phyloP scores from a whole-genome alignment of 176 grass and related monocot genomes.

The Leersia perrieri region DNA sequence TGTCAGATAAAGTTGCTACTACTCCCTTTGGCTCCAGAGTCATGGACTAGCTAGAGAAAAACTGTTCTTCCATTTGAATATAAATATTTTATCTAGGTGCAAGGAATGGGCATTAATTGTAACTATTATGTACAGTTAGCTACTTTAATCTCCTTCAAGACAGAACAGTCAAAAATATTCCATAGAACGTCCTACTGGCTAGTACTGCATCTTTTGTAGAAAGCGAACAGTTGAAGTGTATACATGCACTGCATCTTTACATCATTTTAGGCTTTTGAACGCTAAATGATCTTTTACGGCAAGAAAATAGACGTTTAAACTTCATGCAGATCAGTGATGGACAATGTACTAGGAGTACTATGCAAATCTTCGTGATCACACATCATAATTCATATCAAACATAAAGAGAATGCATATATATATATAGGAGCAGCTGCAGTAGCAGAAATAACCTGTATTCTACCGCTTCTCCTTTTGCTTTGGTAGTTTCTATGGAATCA shows the following conservation, averaged over 20 bases:
- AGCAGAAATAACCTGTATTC: not conserved
- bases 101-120: conserved; percentile 35
- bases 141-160: not conserved
- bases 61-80: not conserved
- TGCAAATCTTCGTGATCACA: too few relatives aligned
- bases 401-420: not conserved
- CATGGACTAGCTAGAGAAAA: not conserved
- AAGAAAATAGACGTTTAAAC: not conserved
- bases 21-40: conserved; percentile 5
- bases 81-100: not conserved
- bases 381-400: not conserved
- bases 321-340: conserved; percentile 5
- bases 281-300: not conserved
- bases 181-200: not conserved
- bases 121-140: not conserved
- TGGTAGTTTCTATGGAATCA: conserved; percentile 5
- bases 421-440: not conserved
- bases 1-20: not conserved
- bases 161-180: conserved; percentile 2
- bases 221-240: not conserved
- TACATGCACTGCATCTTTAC: not conserved
- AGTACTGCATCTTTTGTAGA: not conserved
- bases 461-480: not conserved
- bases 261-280: not conserved
- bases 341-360: not conserved